phyloP scores from a whole-genome alignment of 768 basidiomycete genomes.

The Exidia glandulosa region DNA sequence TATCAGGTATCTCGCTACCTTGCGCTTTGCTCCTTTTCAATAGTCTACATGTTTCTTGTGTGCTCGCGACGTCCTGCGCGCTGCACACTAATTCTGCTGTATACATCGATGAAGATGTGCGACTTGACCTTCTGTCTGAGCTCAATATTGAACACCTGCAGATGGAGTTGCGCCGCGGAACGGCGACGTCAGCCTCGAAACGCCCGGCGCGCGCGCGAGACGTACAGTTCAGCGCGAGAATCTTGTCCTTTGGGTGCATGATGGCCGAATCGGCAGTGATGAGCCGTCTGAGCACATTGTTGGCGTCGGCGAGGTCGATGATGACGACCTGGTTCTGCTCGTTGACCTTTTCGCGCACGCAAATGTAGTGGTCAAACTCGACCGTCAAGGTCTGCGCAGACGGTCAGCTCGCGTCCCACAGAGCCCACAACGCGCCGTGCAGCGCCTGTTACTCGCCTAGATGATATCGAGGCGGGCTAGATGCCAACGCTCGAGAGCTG shows the following conservation, averaged over 20 bases:
- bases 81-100: slow-evolving; percentile 94
- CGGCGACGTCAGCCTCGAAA: no score
- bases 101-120: slow-evolving; percentile 84
- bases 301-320: slow-evolving; percentile 93
- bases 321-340: no score
- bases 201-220: slow-evolving; percentile 1
- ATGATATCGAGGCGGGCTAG: slow-evolving; percentile 90
- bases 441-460: slow-evolving; percentile 90
- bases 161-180: slow-evolving; percentile 71
- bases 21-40: no score
- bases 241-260: slow-evolving; percentile 95
- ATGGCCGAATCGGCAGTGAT: slow-evolving; percentile 97
- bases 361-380: neutral
- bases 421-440: no score
- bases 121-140: slow-evolving; percentile 97
- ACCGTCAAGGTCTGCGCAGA: no score
- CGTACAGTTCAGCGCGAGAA: slow-evolving; percentile 86
- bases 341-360: no score
- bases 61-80: slow-evolving; percentile 93
- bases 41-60: no score
- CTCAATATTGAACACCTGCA: slow-evolving; percentile 97
- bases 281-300: slow-evolving; percentile 89
- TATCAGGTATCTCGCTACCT: no score
- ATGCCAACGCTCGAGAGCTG: no score
- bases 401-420: no score